Conservation (phyloP, 139 green algal species). For the Tetradesmus lagerheimii region DNA sequence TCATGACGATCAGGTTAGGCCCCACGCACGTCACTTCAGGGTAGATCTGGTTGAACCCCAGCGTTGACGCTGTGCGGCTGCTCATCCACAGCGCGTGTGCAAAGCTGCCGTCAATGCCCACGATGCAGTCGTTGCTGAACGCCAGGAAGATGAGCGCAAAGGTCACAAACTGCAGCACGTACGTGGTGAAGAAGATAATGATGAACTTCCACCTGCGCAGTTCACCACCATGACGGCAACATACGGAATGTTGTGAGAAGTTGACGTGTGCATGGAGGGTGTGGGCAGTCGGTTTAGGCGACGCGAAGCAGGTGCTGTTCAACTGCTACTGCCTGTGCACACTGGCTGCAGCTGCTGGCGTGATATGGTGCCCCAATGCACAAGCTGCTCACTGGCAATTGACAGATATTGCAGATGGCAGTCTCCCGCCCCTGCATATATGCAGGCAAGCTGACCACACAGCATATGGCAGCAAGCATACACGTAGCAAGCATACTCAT, state of each 20-base stretch:
- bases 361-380: no score
- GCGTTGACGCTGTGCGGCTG: slow-evolving; percentile 63
- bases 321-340: no score
- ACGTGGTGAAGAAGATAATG: slow-evolving; percentile 63
- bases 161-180: slow-evolving; percentile 50
- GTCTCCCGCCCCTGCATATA: no score
- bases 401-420: no score
- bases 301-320: no score
- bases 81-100: slow-evolving; percentile 67
- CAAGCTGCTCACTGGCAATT: not conserved
- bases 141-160: slow-evolving; percentile 45
- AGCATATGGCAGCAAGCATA: no score
- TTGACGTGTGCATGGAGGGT: no score
- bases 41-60: slow-evolving; percentile 65
- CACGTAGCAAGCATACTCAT: not conserved
- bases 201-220: slow-evolving; percentile 62
- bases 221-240: not conserved
- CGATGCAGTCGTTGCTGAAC: slow-evolving; percentile 50
- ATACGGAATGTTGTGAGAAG: not conserved
- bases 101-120: slow-evolving; percentile 55
- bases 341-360: no score
- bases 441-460: no score
- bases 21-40: slow-evolving; percentile 59
- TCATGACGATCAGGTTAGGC: slow-evolving; percentile 70
- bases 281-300: no score